phyloP scores from a whole-genome alignment of 75 land plant species.

The Selaginella moellendorffii region DNA sequence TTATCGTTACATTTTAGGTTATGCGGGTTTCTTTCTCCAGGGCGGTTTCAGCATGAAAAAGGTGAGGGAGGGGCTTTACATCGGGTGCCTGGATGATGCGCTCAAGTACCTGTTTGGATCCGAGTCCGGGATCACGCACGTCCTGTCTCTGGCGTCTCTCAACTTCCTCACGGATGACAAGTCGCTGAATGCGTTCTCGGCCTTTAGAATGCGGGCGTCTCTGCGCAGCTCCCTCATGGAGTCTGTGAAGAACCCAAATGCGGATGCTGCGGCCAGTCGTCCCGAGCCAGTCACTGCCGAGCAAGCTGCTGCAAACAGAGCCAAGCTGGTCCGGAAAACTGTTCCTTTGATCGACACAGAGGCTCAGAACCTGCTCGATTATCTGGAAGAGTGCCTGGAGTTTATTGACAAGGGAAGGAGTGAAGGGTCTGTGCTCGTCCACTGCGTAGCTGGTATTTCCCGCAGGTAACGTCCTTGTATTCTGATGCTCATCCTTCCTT shows the following conservation, averaged over 20 bases:
- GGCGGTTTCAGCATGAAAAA: background rate
- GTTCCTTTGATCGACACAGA: conserved; percentile 78
- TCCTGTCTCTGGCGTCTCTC: conserved; percentile 16
- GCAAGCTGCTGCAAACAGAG: background rate
- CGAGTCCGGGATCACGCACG: conserved; percentile 12
- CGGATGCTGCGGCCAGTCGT: conserved; percentile 27
- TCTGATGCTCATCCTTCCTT: background rate
- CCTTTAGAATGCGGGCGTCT: background rate
- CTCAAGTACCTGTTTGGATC: conserved; percentile 34
- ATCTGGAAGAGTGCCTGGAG: conserved; percentile 66
- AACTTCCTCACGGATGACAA: conserved; percentile 10
- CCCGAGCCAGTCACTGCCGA: conserved; percentile 13
- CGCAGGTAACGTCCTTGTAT: conserved; percentile 52
- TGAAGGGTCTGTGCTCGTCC: conserved; percentile 72
- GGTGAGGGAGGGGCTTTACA: conserved; percentile 67
- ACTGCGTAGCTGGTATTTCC: conserved; percentile 93
- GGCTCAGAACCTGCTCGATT: conserved; percentile 69
- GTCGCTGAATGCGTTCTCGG: conserved; percentile 7
- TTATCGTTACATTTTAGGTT: no score
- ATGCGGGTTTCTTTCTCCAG: no score
- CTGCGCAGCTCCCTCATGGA: conserved; percentile 25
- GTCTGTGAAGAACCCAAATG: conserved; percentile 35
- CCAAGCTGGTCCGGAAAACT: conserved; percentile 43
- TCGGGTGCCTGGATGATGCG: conserved; percentile 68
- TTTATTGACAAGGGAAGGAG: conserved; percentile 69